A percentile compares a stretch with the other conserved stretches of the same genome.
Evolutionary conservation across 148 eudicot species (phyloP).

Genomic region (Arctostaphylos glauca): DNA sequence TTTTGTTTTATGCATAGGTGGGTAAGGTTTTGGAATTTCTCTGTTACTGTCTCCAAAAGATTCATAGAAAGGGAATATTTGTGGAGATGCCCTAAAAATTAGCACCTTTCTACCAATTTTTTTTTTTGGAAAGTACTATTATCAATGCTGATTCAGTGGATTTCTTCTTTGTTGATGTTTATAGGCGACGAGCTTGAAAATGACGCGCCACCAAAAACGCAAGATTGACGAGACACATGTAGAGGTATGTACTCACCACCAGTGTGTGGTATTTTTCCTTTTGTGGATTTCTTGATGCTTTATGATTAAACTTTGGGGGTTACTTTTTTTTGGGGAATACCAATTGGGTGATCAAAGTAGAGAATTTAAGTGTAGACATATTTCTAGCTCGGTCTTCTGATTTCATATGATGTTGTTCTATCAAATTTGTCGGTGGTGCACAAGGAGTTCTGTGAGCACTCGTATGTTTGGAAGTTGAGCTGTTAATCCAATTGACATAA

Average conservation of each 20-base stretch:
- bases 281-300: no score
- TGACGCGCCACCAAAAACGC: slow-evolving; percentile 98
- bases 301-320: no score
- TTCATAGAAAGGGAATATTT: neutral
- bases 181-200: slow-evolving; percentile 91
- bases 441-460: no score
- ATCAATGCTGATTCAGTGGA: neutral
- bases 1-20: neutral
- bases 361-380: no score
- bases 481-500: no score
- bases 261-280: neutral
- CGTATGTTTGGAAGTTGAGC: no score
- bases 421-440: no score
- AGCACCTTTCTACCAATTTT: neutral
- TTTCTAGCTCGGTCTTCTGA: no score
- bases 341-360: no score
- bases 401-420: no score
- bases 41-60: neutral
- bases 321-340: no score
- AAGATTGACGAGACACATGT: slow-evolving; percentile 96
- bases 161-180: slow-evolving; percentile 18
- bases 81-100: neutral
- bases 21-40: neutral
- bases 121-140: neutral
- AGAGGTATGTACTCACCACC: slow-evolving; percentile 48